Evolutionary conservation across 495 filamentous ascomycete genomes (phyloP), one percentile per base, ranked within the genome.

Genomic region (Hypomontagnella submonticulosa): DNA sequence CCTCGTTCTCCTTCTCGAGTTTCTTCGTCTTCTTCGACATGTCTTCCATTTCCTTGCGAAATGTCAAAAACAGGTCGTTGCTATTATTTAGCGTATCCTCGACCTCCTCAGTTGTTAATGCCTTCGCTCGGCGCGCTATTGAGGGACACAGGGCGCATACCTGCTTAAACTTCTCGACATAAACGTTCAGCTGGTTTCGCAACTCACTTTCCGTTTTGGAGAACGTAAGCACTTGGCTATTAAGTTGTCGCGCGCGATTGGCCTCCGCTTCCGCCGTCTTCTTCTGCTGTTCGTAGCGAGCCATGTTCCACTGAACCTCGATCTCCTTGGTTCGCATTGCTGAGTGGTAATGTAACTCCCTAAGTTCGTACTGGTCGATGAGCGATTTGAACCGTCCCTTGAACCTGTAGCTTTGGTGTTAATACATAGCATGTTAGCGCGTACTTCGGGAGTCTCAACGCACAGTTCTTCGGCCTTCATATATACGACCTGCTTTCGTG

Each of bases 21-120:
- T 95, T 89, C 75, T 98, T 97, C 4, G 95, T 97, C 81, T 98
- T 98, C 81, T 97, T 97, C 0, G 93, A 97, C 96, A 98, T 98
- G 73, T 98, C 95, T 78, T 99, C 95, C 96, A 99, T 98, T 77
- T 99, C 95, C 79, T 97, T 98, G 33, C 95, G 89, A 79, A 99
- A 99, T 0, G 95, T 98, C 43, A 97, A 83, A 75, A 98, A 99
- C 49, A 99, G 85, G 75, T 98, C 95, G 81, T 99, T 99, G 76
- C 91, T 96, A 76, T 97, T 98, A 76, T 99, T 99, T 15, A 99
- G 83, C 3, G 95, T 98, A 77, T 99, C 96, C 84, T 99, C 95
- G 63, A 99, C 95, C 94, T 98, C 71, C 57, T 72, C 71, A 64
- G 66, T 69, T 71, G 71, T 74, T 72, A 74, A 72, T 68, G 69